phyloP scores from a whole-genome alignment of 768 basidiomycete genomes.

The Pleurotus cornucopiae region DNA sequence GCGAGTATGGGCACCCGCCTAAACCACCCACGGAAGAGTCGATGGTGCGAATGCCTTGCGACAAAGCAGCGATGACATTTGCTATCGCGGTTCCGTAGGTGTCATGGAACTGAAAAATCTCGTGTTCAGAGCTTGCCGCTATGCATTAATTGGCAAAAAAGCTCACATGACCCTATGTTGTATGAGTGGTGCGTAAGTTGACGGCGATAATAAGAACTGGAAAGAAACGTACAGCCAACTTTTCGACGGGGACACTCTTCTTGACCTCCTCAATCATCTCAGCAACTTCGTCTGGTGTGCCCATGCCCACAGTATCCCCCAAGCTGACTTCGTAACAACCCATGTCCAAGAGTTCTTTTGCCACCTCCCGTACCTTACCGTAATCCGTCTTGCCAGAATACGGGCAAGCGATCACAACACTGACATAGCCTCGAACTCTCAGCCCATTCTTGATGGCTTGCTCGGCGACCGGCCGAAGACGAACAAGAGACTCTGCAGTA shows the following conservation, averaged over 20 bases:
- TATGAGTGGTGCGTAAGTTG: background rate
- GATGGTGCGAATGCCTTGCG: conserved; percentile 74
- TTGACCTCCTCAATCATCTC: conserved; percentile 70
- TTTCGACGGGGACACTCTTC: conserved; percentile 53
- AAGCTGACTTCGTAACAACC: conserved; percentile 93
- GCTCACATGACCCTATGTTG: conserved; percentile 50
- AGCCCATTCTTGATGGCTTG: conserved; percentile 59
- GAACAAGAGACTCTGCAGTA: conserved; percentile 63
- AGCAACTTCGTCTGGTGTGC: conserved; percentile 64
- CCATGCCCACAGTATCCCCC: conserved; percentile 89
- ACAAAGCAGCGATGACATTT: conserved; percentile 69
- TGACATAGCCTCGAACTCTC: conserved; percentile 81
- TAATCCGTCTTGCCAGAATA: conserved; percentile 78
- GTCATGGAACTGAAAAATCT: conserved; percentile 69
- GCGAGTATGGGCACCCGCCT: conserved; percentile 95
- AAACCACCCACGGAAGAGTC: conserved; percentile 86
- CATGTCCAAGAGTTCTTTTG: conserved; percentile 75
- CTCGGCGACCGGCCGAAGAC: conserved; percentile 57
- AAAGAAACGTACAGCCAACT: conserved; percentile 57
- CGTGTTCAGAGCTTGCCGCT: background rate
- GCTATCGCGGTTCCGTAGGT: conserved; percentile 82
- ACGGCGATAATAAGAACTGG: background rate
- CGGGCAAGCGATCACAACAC: conserved; percentile 80
- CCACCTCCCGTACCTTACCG: conserved; percentile 59
- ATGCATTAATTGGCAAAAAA: background rate